phyloP scores from a whole-genome alignment of 1,139 yeast species.

The Lodderomyces metapsilosis region DNA sequence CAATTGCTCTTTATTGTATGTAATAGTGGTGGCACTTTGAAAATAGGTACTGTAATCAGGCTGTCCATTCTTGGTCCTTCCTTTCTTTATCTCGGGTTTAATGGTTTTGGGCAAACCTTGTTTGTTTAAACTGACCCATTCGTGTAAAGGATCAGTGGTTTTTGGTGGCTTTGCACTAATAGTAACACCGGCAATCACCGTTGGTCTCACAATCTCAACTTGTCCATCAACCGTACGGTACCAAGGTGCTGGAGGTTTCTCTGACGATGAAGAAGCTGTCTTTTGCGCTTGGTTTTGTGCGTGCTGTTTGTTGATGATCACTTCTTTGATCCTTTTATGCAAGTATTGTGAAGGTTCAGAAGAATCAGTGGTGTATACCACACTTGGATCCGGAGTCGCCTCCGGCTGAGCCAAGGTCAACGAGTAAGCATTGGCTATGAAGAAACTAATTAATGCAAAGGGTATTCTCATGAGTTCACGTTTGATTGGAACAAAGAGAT shows the following conservation, averaged over 20 bases:
- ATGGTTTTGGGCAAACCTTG: constrained; percentile 82
- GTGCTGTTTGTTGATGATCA: constrained; percentile 42
- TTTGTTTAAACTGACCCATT: constrained; percentile 79
- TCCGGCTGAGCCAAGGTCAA: constrained; percentile 13
- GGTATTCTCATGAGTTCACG: constrained; percentile 11
- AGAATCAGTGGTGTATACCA: constrained; percentile 7
- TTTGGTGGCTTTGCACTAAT: constrained; percentile 70
- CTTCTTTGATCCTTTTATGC: constrained; percentile 36
- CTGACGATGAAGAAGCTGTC: constrained; percentile 15
- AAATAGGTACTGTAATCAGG: constrained; percentile 81
- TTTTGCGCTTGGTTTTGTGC: constrained; percentile 24
- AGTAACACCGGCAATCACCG: constrained; percentile 79
- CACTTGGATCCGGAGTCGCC: constrained; percentile 13
- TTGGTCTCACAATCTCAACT: constrained; percentile 72
- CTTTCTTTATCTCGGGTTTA: constrained; percentile 69
- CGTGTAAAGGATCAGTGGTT: constrained; percentile 65
- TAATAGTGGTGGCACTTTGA: constrained; percentile 63
- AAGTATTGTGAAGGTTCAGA: constrained; percentile 10
- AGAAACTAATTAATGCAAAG: constrained; percentile 11
- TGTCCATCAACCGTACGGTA: constrained; percentile 59
- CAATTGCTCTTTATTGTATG: constrained; percentile 55
- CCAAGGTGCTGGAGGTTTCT: constrained; percentile 59
- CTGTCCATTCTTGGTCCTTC: constrained; percentile 58
- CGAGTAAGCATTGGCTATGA: constrained; percentile 12
- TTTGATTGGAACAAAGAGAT: not conserved